Evolutionary conservation across 2,329 filamentous ascomycete genomes (phyloP).

Genomic region (Boeremia exigua): DNA sequence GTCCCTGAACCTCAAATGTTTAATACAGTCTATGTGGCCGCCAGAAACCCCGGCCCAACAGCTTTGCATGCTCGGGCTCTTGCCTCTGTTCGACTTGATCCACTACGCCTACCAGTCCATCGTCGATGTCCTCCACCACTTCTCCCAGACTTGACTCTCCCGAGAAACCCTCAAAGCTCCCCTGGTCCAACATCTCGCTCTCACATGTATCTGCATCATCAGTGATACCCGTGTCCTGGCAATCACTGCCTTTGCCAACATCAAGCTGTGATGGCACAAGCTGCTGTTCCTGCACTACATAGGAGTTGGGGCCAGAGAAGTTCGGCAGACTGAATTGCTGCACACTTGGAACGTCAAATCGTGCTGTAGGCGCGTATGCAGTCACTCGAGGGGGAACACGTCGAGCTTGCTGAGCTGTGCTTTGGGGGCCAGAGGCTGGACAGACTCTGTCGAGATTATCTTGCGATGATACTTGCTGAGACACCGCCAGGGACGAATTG

Average conservation of each 20-base stretch:
- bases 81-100: constrained; percentile 8
- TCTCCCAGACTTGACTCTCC: not conserved
- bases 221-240: not conserved
- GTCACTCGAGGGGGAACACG: not conserved
- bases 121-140: not conserved
- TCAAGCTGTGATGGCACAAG: not conserved
- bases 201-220: not conserved
- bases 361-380: constrained; percentile 23
- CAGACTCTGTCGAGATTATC: not conserved
- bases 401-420: not conserved
- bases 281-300: constrained; percentile 35
- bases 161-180: not conserved
- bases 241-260: not conserved
- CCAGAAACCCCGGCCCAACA: constrained; percentile 50
- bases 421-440: not conserved
- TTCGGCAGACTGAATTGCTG: constrained; percentile 13
- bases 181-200: not conserved
- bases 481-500: constrained; percentile 13
- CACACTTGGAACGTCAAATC: constrained; percentile 15
- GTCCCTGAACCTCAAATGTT: constrained; percentile 12
- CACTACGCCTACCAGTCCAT: not conserved
- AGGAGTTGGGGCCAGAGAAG: constrained; percentile 30
- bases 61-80: constrained; percentile 8
- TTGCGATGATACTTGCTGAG: not conserved
- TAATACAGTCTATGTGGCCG: constrained; percentile 55